These are phyloP conservation scores for Beauveria asiatica DNA, from an alignment of 2,329 filamentous ascomycete species.

Conservation along the genomic window DNA sequence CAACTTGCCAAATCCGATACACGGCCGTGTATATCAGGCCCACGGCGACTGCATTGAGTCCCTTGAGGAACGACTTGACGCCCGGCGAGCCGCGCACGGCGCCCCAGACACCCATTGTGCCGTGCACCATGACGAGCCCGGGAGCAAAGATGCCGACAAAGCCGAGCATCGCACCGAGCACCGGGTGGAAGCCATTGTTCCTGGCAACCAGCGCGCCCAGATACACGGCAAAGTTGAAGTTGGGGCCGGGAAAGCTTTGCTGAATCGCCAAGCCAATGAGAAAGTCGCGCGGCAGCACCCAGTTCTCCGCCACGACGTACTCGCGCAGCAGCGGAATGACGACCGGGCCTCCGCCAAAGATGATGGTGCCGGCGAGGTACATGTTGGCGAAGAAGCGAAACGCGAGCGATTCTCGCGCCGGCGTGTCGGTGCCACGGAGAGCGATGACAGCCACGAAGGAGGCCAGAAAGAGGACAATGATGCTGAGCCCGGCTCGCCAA, in stretches of 20 bases:
- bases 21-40: slow-evolving; percentile 57
- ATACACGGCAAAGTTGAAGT: slow-evolving; percentile 48
- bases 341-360: slow-evolving; percentile 56
- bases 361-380: slow-evolving; percentile 64
- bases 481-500: slow-evolving; percentile 34
- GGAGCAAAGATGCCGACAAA: slow-evolving; percentile 46
- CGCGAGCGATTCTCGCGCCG: slow-evolving; percentile 30
- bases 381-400: slow-evolving; percentile 63
- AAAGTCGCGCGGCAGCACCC: slow-evolving; percentile 64
- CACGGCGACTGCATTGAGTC: slow-evolving; percentile 52
- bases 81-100: slow-evolving; percentile 35
- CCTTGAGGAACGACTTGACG: slow-evolving; percentile 42
- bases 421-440: slow-evolving; percentile 31
- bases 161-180: slow-evolving; percentile 41
- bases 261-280: slow-evolving; percentile 64
- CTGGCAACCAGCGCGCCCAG: slow-evolving; percentile 42
- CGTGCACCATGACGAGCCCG: slow-evolving; percentile 39
- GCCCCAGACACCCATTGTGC: slow-evolving; percentile 48
- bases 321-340: slow-evolving; percentile 55
- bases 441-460: slow-evolving; percentile 51
- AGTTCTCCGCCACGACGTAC: slow-evolving; percentile 57
- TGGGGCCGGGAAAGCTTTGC: slow-evolving; percentile 53
- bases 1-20: slow-evolving; percentile 54
- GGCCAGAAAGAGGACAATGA: slow-evolving; percentile 41
- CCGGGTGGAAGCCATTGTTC: slow-evolving; percentile 26